A percentile compares a stretch with the other conserved stretches of the same genome.
These are phyloP conservation scores for Phytophthora hybrid DNA, from an alignment of 352 stramenopile genomes.

Conservation along the genomic window DNA sequence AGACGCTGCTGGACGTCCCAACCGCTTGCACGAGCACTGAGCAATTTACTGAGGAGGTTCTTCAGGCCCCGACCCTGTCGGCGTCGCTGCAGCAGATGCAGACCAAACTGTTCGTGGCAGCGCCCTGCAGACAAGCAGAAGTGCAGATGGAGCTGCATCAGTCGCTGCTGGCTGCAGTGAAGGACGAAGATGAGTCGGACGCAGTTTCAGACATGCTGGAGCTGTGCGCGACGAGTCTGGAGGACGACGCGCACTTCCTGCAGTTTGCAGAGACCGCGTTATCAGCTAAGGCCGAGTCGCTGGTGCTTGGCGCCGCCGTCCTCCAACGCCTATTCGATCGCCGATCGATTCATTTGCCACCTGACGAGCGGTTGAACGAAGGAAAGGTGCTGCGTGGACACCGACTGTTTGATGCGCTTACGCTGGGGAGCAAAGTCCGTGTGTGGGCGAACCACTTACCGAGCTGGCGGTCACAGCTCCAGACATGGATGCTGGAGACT, in stretches of 20 bases:
- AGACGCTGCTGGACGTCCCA: slow-evolving; percentile 45
- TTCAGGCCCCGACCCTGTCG: slow-evolving; percentile 16
- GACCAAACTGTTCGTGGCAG: slow-evolving; percentile 43
- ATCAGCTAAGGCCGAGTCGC: slow-evolving; percentile 20
- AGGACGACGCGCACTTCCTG: slow-evolving; percentile 43
- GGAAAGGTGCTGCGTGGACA: background rate
- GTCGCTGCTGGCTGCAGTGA: slow-evolving; percentile 33
- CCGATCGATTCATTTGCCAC: background rate
- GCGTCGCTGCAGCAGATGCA: slow-evolving; percentile 48
- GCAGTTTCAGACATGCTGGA: slow-evolving; percentile 40
- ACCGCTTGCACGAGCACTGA: slow-evolving; percentile 4
- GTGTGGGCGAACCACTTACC: slow-evolving; percentile 57
- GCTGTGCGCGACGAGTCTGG: slow-evolving; percentile 30
- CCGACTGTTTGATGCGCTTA: slow-evolving; percentile 42
- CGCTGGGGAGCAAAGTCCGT: slow-evolving; percentile 28
- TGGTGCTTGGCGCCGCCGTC: slow-evolving; percentile 33
- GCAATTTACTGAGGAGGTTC: background rate
- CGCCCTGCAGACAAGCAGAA: slow-evolving; percentile 29
- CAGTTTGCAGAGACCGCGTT: slow-evolving; percentile 37
- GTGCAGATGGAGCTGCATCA: slow-evolving; percentile 43
- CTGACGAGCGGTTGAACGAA: background rate
- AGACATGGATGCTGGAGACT: slow-evolving; percentile 50
- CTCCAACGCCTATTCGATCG: slow-evolving; percentile 38
- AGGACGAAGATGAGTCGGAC: slow-evolving; percentile 14
- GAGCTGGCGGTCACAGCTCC: slow-evolving; percentile 49